Base-by-base conservation (phyloP, 495 filamentous ascomycete genomes). In the Trichoderma parareesei region DNA sequence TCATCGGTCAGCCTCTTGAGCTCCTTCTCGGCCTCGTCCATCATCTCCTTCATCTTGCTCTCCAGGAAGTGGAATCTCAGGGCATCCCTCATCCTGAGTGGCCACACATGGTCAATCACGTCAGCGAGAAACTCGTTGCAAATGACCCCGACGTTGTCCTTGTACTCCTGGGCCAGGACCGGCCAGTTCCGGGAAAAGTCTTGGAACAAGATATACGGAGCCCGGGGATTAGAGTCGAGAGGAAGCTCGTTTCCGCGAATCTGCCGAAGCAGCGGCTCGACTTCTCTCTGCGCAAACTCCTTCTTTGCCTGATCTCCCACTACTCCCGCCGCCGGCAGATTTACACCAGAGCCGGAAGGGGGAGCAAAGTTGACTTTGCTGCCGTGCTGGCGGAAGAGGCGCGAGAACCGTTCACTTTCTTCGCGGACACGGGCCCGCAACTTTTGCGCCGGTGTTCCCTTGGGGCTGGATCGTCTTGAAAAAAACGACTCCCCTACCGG, bases 51-150 rank as follows among this genome's bases (percentile, higher is more conserved):
- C 65, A 78, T 75, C 53, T 73, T 71, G 0, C 69, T 69, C 11
- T 77, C 73, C 20, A 77, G 60, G 67, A 78, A 76, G 7, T 72
- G 71, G 33, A 65, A 69, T 11, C 75, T 72, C 14, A 78, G 67
- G 0, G 74, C 75, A 18, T 75, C 69, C 5, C 73, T 72, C 75
- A 78, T 78, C 38, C 75, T 68, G 41, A 70, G 68, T 0, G 76
- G 76, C 75, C 74, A 78, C n/a, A 70, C 70, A 33, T 75, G 74
- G 63, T 76, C 72, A 62, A 78, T 74, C 16, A 78, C 67, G 68
- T 77, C 73, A 65, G 67, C 68, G 14, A 78, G 71, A 62, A 78
- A 78, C 67, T 78, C 73, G 69, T 74, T 77, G 69, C 76, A 78
- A 3, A 77, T 73, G 16, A 76, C 74, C 20, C 73, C 74, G 5